These are phyloP conservation scores for Vitis rupestris DNA, from an alignment of 164 flowering plant species.

Conservation along the genomic window DNA sequence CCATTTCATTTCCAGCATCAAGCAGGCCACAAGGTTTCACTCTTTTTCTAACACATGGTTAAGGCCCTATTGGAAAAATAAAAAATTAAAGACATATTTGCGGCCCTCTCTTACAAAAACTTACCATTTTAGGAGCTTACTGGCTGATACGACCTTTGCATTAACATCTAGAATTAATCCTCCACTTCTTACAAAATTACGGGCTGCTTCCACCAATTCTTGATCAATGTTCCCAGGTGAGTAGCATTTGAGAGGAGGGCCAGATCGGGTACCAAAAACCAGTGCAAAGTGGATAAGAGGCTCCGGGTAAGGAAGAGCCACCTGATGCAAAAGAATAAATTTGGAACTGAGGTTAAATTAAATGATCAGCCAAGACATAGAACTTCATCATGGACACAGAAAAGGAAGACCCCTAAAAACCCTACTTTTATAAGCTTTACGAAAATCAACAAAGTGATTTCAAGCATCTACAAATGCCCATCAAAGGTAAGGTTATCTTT, in stretches of 20 bases:
- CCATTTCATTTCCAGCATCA: too few species aligned
- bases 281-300: conserved; percentile 85
- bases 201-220: conserved; percentile 75
- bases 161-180: conserved; percentile 54
- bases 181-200: conserved; percentile 58
- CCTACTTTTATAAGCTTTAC: too few species aligned
- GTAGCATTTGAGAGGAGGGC: conserved; percentile 82
- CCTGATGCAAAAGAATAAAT: conserved; percentile 32
- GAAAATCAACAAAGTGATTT: too few species aligned
- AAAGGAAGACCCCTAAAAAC: too few species aligned
- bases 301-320: conserved; percentile 66
- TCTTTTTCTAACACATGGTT: too few species aligned
- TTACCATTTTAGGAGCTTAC: conserved; percentile 74
- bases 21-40: too few species aligned
- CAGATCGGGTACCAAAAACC: conserved; percentile 67
- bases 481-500: background rate
- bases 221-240: conserved; percentile 74
- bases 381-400: background rate
- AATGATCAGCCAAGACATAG: background rate
- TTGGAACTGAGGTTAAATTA: background rate
- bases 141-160: conserved; percentile 45
- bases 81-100: too few species aligned
- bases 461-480: background rate
- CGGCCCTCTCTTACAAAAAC: conserved; percentile 8
- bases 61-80: too few species aligned